Evolutionary conservation across 768 basidiomycete genomes (phyloP), one percentile per base, ranked within the genome.

Genomic region (Mrakia blollopis): DNA sequence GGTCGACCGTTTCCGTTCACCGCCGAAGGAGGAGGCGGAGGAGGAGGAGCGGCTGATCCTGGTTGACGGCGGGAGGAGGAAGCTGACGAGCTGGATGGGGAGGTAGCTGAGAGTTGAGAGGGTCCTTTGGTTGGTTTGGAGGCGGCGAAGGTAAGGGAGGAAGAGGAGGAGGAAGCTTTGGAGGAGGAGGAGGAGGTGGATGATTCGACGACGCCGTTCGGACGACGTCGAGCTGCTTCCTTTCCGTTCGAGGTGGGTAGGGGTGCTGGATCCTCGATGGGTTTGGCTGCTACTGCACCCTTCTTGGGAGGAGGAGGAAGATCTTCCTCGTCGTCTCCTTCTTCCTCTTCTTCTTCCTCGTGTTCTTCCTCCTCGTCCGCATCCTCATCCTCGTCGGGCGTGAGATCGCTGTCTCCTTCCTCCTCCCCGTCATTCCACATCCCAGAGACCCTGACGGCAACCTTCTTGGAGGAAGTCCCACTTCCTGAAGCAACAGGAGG

Each of bases 381-480:
- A 52, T 75, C 75, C 18, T 52, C 68, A n/a, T 76, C 75, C 18
- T 76, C 75, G 60, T 76, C 75, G 0, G 75, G 75, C 35, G 75
- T 76, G 68, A 76, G 75, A 54, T 76, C 75, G 52, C 52, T 57
- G 75, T 76, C 75, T 30, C 54, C 68, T 60, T 76, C 75, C 39
- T 76, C 75, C 52, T 75, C 67, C 30, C 39, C 35, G n/a, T 68
- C 67, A 54, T 70, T 62, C 75, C 75, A 76, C 28, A 76, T 75
- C 52, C 74, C 74, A 2, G 65, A 68, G 8, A 68, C 65, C 65
- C 65, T 35, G 18, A 39, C 37, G 23, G 37, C 37, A 7, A 9
- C 25, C 35, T 37, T 35, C 63, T 67, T 16, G 35, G 32, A 35
- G 23, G 65, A 68, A 0, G 65, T 35, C 65, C 65, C 16, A 41